A percentile compares a stretch with the other conserved stretches of the same genome.
These are phyloP conservation scores for Agarophyton chilense DNA, from an alignment of 23 red algal genomes.

Conservation along the genomic window DNA sequence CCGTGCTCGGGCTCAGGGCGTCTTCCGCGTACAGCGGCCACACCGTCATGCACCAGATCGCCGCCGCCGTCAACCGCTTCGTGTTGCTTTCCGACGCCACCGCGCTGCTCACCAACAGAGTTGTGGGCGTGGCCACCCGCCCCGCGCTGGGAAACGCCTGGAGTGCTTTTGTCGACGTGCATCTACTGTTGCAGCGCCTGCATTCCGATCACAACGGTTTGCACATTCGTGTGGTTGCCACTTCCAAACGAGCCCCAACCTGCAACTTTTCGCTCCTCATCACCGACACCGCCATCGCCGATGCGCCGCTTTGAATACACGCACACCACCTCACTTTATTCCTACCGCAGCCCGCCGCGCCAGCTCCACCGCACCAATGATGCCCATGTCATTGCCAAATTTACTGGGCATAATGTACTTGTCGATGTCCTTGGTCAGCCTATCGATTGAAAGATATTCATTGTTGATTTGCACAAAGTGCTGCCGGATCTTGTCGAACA, in stretches of 20 bases:
- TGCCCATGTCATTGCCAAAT: slow-evolving; percentile 76
- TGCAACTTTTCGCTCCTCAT: slow-evolving; percentile 13
- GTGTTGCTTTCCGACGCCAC: neutral
- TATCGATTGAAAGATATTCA: slow-evolving; percentile 70
- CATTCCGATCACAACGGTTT: neutral
- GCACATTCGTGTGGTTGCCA: neutral
- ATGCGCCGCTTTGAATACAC: neutral
- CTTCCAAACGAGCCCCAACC: slow-evolving; percentile 3
- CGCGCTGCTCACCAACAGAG: slow-evolving; percentile 60
- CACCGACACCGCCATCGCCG: slow-evolving; percentile 16
- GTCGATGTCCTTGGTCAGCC: slow-evolving; percentile 59
- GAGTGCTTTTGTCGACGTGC: slow-evolving; percentile 48
- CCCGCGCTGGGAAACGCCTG: slow-evolving; percentile 57
- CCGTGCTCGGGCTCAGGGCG: slow-evolving; percentile 28
- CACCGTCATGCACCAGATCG: slow-evolving; percentile 17
- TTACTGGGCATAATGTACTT: slow-evolving; percentile 67
- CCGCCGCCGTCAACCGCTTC: neutral
- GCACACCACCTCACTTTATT: neutral
- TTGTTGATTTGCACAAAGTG: slow-evolving; percentile 54
- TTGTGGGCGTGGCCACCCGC: slow-evolving; percentile 12
- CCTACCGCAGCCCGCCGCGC: slow-evolving; percentile 62
- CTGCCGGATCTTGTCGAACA: slow-evolving; percentile 66
- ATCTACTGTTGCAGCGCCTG: slow-evolving; percentile 8
- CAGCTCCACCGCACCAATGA: slow-evolving; percentile 85
- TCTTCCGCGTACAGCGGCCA: slow-evolving; percentile 34